phyloP scores from a whole-genome alignment of 345 rosid species.

The Camelina neglecta region DNA sequence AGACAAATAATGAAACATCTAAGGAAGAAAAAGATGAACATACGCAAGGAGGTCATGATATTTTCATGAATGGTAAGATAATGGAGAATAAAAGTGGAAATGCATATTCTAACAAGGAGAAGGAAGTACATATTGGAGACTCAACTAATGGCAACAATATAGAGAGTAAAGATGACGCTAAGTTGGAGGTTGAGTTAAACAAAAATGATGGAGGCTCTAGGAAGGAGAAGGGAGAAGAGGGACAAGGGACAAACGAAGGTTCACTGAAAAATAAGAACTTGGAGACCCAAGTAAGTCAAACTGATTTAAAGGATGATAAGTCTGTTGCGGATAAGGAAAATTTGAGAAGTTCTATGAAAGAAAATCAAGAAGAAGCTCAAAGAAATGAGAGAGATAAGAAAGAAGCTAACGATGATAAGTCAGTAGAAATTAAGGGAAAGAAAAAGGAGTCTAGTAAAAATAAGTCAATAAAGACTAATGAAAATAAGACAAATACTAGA shows the following conservation, averaged over 20 bases:
- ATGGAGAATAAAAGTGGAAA: not conserved
- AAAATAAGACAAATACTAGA: not conserved
- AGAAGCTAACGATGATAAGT: constrained; percentile 11
- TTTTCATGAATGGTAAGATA: not conserved
- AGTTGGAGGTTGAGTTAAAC: not conserved
- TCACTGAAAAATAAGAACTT: not conserved
- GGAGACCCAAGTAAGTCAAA: not conserved
- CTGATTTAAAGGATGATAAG: constrained; percentile 1
- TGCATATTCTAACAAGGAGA: not conserved
- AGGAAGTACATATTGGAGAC: not conserved
- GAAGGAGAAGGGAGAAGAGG: constrained; percentile 3
- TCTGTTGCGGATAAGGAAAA: not conserved
- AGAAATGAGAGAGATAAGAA: not conserved
- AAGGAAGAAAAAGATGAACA: not conserved
- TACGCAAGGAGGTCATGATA: not conserved
- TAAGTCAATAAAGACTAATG: not conserved
- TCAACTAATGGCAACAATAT: not conserved
- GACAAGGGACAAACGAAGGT: not conserved
- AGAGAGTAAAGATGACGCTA: not conserved
- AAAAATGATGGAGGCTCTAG: not conserved
- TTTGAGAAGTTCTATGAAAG: not conserved
- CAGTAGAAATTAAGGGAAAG: not conserved
- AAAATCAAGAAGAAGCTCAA: not conserved
- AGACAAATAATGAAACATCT: not conserved
- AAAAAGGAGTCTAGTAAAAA: not conserved